Conservation (phyloP, 2,329 filamentous ascomycete genomes). For the Keithomyces neogunnii region DNA sequence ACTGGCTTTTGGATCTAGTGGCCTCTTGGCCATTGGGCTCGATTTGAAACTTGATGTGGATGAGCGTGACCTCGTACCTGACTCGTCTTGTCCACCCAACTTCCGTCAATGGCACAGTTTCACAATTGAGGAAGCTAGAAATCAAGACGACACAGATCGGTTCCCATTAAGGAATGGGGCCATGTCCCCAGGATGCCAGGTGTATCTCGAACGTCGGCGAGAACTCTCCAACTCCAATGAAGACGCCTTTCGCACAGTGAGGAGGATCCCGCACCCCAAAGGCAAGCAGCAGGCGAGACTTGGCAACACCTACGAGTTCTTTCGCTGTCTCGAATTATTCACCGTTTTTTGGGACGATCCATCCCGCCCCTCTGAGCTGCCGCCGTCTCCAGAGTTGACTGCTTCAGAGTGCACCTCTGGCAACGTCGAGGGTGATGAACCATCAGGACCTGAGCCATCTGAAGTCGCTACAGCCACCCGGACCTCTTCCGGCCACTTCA, state of each 20-base stretch:
- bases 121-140: constrained; percentile 38
- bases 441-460: constrained; percentile 7
- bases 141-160: constrained; percentile 39
- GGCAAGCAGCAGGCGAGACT: constrained; percentile 47
- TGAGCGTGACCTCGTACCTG: constrained; percentile 43
- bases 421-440: constrained; percentile 1
- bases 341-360: constrained; percentile 56
- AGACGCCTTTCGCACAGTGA: constrained; percentile 52
- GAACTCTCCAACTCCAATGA: constrained; percentile 50
- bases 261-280: constrained; percentile 44
- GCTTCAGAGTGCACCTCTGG: constrained; percentile 14
- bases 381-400: constrained; percentile 23
- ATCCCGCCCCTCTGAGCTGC: constrained; percentile 26
- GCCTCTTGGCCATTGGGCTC: constrained; percentile 50
- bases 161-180: constrained; percentile 43
- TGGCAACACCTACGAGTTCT: constrained; percentile 59
- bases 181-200: constrained; percentile 46
- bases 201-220: constrained; percentile 48
- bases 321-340: constrained; percentile 51
- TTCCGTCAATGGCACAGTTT: constrained; percentile 43
- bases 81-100: constrained; percentile 43
- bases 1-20: constrained; percentile 26
- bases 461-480: constrained; percentile 21
- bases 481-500: constrained; percentile 41
- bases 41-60: constrained; percentile 43